phyloP scores from a whole-genome alignment of 2,329 filamentous ascomycete genomes.

The Neonectria neomacrospora region DNA sequence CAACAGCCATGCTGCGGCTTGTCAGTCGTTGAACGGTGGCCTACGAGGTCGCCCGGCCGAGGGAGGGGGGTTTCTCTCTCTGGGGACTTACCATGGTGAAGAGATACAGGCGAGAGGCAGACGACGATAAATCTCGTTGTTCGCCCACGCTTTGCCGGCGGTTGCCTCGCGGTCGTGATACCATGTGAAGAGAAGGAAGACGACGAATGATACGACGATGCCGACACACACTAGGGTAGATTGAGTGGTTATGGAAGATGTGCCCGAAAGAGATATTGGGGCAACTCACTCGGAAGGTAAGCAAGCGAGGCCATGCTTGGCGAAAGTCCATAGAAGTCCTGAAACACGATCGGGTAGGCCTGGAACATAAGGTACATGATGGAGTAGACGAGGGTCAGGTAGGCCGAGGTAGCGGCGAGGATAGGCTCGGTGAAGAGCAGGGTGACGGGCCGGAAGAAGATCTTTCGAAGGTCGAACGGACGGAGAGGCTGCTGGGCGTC shows the following conservation, averaged over 20 bases:
- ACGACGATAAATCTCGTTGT: slow-evolving; percentile 49
- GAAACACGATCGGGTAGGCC: slow-evolving; percentile 62
- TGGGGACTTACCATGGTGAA: slow-evolving; percentile 65
- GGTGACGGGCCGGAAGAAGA: slow-evolving; percentile 61
- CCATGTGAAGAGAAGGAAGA: slow-evolving; percentile 44
- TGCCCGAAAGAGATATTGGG: slow-evolving; percentile 25
- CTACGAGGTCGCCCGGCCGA: slow-evolving; percentile 51
- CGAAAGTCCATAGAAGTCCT: slow-evolving; percentile 56
- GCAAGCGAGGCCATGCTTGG: slow-evolving; percentile 59
- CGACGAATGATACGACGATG: slow-evolving; percentile 36
- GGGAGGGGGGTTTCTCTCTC: slow-evolving; percentile 47
- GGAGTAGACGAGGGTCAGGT: slow-evolving; percentile 63
- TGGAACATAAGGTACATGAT: slow-evolving; percentile 64
- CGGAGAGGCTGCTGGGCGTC: slow-evolving; percentile 48
- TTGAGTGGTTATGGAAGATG: not conserved
- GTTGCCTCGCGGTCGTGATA: slow-evolving; percentile 42
- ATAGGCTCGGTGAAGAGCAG: slow-evolving; percentile 62
- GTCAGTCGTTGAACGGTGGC: not conserved
- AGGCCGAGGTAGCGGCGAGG: slow-evolving; percentile 58
- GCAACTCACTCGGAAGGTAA: slow-evolving; percentile 58
- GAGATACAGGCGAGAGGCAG: slow-evolving; percentile 64
- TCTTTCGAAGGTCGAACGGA: slow-evolving; percentile 54
- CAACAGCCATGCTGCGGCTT: slow-evolving; percentile 61
- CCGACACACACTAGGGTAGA: slow-evolving; percentile 41
- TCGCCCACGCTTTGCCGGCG: slow-evolving; percentile 46